A percentile compares a stretch with the other conserved stretches of the same genome.
Evolutionary conservation across 768 basidiomycete genomes (phyloP).

Genomic region (Flagelloscypha sp.): DNA sequence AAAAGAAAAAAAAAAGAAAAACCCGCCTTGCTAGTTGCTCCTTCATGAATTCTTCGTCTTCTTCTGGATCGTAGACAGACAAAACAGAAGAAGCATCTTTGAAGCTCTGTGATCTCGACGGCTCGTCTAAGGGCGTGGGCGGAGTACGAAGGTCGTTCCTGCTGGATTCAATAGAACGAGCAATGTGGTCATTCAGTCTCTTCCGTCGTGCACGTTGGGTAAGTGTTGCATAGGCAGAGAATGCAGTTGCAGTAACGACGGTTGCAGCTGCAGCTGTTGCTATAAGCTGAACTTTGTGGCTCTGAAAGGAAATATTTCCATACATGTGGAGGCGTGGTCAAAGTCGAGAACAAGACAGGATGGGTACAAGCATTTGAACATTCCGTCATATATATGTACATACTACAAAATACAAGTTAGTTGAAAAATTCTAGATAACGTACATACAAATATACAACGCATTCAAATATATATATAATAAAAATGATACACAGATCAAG

Average conservation of each 20-base stretch:
- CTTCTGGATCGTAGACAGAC: background rate
- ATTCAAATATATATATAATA: no score
- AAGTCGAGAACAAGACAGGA: no score
- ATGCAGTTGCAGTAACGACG: constrained; percentile 45
- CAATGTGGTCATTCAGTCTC: constrained; percentile 49
- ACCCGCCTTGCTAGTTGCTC: constrained; percentile 88
- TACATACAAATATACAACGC: no score
- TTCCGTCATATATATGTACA: no score
- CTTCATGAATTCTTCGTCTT: constrained; percentile 66
- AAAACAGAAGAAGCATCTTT: background rate
- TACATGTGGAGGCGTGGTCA: no score
- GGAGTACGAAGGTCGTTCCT: constrained; percentile 1
- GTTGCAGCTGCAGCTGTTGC: constrained; percentile 60
- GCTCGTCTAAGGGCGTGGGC: constrained; percentile 2
- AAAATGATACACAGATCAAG: no score
- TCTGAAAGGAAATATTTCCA: constrained; percentile 25
- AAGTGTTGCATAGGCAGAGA: constrained; percentile 53
- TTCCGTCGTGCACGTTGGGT: constrained; percentile 38
- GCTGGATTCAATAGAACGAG: constrained; percentile 37
- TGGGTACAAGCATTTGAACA: no score
- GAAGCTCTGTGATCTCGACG: background rate
- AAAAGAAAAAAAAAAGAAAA: no score
- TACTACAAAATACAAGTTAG: no score
- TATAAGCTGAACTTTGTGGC: constrained; percentile 59
- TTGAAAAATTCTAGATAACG: no score